These are phyloP conservation scores for Posidonia australis DNA, from an alignment of 106 monocot genomes.

Conservation along the genomic window DNA sequence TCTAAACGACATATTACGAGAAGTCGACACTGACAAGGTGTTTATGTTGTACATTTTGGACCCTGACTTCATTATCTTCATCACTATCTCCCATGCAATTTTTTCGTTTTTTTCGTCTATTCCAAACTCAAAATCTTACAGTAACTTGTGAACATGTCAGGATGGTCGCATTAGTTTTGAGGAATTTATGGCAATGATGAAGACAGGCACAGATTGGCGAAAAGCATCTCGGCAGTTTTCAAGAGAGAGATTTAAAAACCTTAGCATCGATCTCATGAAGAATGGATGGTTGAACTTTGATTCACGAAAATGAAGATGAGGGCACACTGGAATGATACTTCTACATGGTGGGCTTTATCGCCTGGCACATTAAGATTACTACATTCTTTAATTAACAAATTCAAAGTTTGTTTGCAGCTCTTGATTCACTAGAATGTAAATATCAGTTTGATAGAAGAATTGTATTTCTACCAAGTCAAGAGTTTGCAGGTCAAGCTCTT, in stretches of 20 bases:
- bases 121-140: not conserved
- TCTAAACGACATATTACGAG: slow-evolving; percentile 33
- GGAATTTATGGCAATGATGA: slow-evolving; percentile 70
- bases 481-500: too few species aligned
- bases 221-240: slow-evolving; percentile 67
- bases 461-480: too few species aligned
- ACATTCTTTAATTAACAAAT: too few species aligned
- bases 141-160: slow-evolving; percentile 13
- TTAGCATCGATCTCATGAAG: slow-evolving; percentile 54
- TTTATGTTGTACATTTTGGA: not conserved
- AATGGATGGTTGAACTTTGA: slow-evolving; percentile 25
- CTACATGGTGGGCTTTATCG: too few species aligned
- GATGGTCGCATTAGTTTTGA: slow-evolving; percentile 70
- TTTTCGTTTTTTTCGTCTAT: not conserved
- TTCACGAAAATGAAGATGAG: not conserved
- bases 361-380: too few species aligned
- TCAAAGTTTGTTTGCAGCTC: too few species aligned
- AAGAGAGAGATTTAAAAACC: slow-evolving; percentile 55
- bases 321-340: too few species aligned
- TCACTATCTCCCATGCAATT: not conserved
- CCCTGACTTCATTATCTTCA: not conserved
- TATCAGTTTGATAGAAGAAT: too few species aligned
- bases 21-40: slow-evolving; percentile 68
- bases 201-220: slow-evolving; percentile 67
- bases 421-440: too few species aligned